Percentiles rank a stretch among this genome's conserved stretches.
These are phyloP conservation scores for Saccharomyces mikatae DNA, from an alignment of 805 yeast species.

Conservation along the genomic window DNA sequence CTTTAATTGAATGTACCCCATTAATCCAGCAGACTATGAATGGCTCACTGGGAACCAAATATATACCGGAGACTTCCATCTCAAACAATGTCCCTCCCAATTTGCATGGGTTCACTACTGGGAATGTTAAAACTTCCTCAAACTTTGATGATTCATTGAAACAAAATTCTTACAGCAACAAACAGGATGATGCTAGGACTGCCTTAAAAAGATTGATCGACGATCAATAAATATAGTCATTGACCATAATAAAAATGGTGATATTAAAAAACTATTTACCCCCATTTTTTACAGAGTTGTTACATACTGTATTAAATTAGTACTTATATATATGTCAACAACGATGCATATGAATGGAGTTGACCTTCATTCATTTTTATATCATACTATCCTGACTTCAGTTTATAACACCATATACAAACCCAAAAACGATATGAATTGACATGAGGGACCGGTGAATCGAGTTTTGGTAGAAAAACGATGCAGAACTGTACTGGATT, in stretches of 20 bases:
- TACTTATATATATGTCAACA: not conserved
- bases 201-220: slow-evolving; percentile 26
- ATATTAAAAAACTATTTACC: not conserved
- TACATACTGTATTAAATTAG: not conserved
- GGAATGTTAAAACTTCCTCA: slow-evolving; percentile 1
- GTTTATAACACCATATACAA: not conserved
- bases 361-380: not conserved
- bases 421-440: not conserved
- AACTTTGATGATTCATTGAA: not conserved
- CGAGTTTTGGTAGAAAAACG: not conserved
- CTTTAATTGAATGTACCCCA: slow-evolving; percentile 26
- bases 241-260: not conserved
- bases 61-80: slow-evolving; percentile 10
- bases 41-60: slow-evolving; percentile 21
- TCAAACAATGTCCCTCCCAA: not conserved
- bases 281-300: not conserved
- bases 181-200: slow-evolving; percentile 26
- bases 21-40: slow-evolving; percentile 29
- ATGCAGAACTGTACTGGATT: not conserved
- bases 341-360: not conserved
- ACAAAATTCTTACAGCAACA: slow-evolving; percentile 4
- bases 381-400: not conserved
- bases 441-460: not conserved
- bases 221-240: slow-evolving; percentile 4
- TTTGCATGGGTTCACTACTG: not conserved